phyloP scores from a whole-genome alignment of 1,139 yeast genomes.

The Blastobotrys apis region DNA sequence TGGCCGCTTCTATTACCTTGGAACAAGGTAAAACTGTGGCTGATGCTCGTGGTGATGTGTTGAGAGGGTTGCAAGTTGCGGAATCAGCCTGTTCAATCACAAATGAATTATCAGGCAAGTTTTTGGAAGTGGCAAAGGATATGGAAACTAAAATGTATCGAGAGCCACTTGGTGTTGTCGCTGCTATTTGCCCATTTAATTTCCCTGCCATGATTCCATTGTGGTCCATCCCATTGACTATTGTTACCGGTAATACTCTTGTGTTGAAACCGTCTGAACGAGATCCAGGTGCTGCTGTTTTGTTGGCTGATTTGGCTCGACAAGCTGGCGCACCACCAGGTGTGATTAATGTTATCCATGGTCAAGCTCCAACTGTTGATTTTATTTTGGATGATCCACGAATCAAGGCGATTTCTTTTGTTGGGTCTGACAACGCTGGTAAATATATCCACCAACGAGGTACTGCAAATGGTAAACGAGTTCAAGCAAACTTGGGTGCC shows the following conservation, averaged over 20 bases:
- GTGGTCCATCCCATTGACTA: slow-evolving; percentile 73
- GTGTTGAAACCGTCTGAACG: slow-evolving; percentile 76
- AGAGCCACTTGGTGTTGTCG: slow-evolving; percentile 59
- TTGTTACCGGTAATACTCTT: slow-evolving; percentile 76
- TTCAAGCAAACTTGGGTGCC: slow-evolving; percentile 75
- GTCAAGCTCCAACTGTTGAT: slow-evolving; percentile 72
- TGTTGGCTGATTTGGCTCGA: slow-evolving; percentile 67
- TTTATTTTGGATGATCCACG: slow-evolving; percentile 71
- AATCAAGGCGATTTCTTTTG: slow-evolving; percentile 74
- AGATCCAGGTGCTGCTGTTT: slow-evolving; percentile 73
- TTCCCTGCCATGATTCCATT: slow-evolving; percentile 86
- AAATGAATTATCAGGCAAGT: slow-evolving; percentile 60
- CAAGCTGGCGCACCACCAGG: slow-evolving; percentile 81
- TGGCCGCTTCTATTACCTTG: slow-evolving; percentile 67
- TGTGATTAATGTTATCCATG: slow-evolving; percentile 70
- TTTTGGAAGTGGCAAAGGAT: slow-evolving; percentile 65
- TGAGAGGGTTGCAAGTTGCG: slow-evolving; percentile 78
- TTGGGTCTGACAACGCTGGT: slow-evolving; percentile 75
- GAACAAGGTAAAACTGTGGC: slow-evolving; percentile 80
- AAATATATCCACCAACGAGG: slow-evolving; percentile 67
- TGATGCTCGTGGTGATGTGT: slow-evolving; percentile 76
- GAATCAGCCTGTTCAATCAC: slow-evolving; percentile 54
- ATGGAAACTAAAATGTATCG: slow-evolving; percentile 80
- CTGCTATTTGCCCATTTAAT: slow-evolving; percentile 71
- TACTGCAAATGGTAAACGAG: slow-evolving; percentile 66